Evolutionary conservation across 2,329 filamentous ascomycete species (phyloP), one percentile per base, ranked within the genome.

Genomic region (Fusarium tupiense): DNA sequence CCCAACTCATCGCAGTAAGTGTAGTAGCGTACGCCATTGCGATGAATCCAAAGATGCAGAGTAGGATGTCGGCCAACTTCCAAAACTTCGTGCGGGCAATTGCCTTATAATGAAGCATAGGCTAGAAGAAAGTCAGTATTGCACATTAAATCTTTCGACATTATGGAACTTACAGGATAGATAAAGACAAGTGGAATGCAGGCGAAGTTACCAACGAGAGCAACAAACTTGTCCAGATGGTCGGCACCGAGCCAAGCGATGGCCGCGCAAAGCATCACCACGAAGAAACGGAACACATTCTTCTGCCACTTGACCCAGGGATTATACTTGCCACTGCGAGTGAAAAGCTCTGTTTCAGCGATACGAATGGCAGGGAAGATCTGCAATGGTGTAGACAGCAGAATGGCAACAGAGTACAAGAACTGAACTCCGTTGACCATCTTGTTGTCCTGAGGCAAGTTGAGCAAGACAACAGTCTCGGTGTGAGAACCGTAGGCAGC

Each of bases 251-350:
- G 91, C 94, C 95, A 99, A 4, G 96, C 96, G 74, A 99, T 93
- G 67, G 91, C 84, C 2, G 95, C 93, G 80, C 96, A 98, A 31
- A 96, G 83, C 79, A 94, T 90, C 58, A 98, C 96, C 72, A 98
- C 91, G 80, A 96, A 92, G 87, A 98, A 99, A 62, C 96, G 92
- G 86, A 98, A 99, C 40, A 93, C 86, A 78, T 99, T 99, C 91
- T 99, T 99, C 88, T 98, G 94, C 96, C 96, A 99, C 86, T 99
- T 99, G 87, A 99, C 97, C 81, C 94, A 96, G 2, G 95, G 95
- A 81, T 98, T 98, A 85, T 98, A 98, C 84, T 99, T 99, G 77
- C 96, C 95, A 72, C 95, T 98, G 80, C 93, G 89, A 31, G 94
- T 97, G 83, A 98, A 99, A 12, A 98, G 88, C 75, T 95, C 94